These are phyloP conservation scores for Glomus cerebriforme DNA, from an alignment of 192 early-diverging fungal species.

Conservation along the genomic window DNA sequence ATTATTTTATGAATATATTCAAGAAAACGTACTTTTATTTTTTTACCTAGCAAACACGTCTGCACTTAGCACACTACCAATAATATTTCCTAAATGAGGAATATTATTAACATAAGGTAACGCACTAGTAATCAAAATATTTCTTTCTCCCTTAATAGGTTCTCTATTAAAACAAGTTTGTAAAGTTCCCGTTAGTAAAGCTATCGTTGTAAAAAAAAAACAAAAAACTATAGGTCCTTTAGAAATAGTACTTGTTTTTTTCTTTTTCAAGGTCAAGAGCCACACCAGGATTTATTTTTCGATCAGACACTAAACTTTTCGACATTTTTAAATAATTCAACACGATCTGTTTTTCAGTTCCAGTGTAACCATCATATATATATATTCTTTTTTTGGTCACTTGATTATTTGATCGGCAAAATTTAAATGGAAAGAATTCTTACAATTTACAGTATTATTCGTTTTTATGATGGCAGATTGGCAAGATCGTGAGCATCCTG, in stretches of 20 bases:
- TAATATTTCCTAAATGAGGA: constrained; percentile 98
- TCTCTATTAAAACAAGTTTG: not conserved
- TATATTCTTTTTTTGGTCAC: no score
- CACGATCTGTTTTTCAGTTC: no score
- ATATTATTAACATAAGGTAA: constrained; percentile 99
- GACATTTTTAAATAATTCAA: not conserved
- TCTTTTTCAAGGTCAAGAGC: not conserved
- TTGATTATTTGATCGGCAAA: no score
- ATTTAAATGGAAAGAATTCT: no score
- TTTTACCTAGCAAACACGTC: constrained; percentile 87
- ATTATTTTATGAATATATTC: not conserved
- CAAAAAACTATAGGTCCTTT: not conserved
- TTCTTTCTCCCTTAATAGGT: constrained; percentile 72
- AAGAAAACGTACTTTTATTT: not conserved
- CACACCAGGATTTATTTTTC: constrained; percentile 1
- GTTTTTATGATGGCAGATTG: not conserved
- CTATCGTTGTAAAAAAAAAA: no score
- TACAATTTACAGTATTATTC: no score
- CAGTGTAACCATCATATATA: no score
- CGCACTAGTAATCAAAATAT: constrained; percentile 94
- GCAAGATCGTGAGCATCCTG: constrained; percentile 64
- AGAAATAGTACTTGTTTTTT: not conserved
- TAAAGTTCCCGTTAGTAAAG: not conserved
- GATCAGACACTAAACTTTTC: not conserved
- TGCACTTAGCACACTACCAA: constrained; percentile 97